Conservation (phyloP, 202 grass and related monocot genomes). For the Cymbopogon flexuosus region DNA sequence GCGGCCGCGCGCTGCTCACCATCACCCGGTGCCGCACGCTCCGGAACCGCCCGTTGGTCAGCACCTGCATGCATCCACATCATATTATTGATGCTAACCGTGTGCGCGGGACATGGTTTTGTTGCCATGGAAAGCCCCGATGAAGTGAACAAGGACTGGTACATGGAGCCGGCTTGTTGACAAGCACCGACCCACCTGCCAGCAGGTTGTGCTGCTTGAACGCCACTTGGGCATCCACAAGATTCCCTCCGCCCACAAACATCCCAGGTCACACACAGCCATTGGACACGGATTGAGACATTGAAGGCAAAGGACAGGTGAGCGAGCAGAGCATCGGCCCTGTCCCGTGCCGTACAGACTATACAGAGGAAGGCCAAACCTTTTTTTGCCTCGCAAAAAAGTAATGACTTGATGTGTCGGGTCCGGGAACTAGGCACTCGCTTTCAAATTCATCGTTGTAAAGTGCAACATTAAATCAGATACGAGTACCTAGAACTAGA, state of each 20-base stretch:
- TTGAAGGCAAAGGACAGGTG: too few species aligned
- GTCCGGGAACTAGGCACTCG: neutral
- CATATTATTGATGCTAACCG: neutral
- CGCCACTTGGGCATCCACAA: too few species aligned
- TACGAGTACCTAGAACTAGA: too few species aligned
- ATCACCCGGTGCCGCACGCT: slow-evolving; percentile 91
- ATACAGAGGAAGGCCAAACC: neutral
- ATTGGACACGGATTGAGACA: too few species aligned
- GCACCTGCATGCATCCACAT: slow-evolving; percentile 58
- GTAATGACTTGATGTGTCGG: neutral
- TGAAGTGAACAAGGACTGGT: too few species aligned
- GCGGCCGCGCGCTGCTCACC: slow-evolving; percentile 36
- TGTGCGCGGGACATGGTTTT: neutral
- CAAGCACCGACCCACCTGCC: neutral
- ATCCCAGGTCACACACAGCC: too few species aligned
- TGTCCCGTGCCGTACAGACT: neutral
- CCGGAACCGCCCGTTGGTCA: slow-evolving; percentile 88
- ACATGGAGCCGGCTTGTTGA: too few species aligned
- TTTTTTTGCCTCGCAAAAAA: neutral
- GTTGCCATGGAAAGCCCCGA: neutral
- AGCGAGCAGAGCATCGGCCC: too few species aligned
- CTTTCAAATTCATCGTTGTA: too few species aligned
- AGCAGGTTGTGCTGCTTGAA: too few species aligned
- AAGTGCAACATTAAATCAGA: too few species aligned
- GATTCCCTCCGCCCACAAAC: too few species aligned